These are phyloP conservation scores for Isabelozyma pseudorhagii DNA, from an alignment of 805 yeast genomes.

Conservation along the genomic window DNA sequence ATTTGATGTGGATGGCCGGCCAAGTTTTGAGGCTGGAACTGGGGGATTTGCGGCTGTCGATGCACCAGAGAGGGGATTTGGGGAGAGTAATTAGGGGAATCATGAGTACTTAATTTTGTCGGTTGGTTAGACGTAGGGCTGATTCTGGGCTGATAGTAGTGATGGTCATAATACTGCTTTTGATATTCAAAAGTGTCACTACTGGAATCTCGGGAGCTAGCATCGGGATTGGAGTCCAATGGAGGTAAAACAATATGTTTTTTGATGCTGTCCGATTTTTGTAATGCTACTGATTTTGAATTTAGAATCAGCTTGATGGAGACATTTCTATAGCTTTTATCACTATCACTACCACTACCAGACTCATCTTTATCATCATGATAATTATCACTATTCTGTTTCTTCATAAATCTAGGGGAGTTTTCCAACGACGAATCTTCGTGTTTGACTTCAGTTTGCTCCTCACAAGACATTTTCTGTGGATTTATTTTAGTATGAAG, in stretches of 20 bases:
- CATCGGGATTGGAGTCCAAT: neutral
- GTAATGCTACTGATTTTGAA: neutral
- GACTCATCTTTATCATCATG: neutral
- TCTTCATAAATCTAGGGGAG: neutral
- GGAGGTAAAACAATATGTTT: neutral
- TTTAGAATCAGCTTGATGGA: slow-evolving; percentile 13
- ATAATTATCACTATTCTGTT: neutral
- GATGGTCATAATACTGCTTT: neutral
- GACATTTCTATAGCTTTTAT: slow-evolving; percentile 8
- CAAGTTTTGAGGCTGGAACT: neutral
- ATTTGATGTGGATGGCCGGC: neutral
- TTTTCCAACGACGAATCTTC: neutral
- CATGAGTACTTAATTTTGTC: neutral
- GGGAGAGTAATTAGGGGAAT: neutral
- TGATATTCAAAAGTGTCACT: neutral
- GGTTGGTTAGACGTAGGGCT: neutral
- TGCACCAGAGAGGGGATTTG: neutral
- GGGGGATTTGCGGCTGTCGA: neutral
- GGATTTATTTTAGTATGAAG: neutral
- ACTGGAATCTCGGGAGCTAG: neutral
- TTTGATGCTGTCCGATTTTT: neutral
- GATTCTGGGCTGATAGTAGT: neutral
- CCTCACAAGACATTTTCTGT: neutral
- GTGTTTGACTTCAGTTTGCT: neutral
- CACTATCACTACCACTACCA: neutral